These are phyloP conservation scores for Collybia nuda DNA, from an alignment of 768 basidiomycete genomes.

Conservation along the genomic window DNA sequence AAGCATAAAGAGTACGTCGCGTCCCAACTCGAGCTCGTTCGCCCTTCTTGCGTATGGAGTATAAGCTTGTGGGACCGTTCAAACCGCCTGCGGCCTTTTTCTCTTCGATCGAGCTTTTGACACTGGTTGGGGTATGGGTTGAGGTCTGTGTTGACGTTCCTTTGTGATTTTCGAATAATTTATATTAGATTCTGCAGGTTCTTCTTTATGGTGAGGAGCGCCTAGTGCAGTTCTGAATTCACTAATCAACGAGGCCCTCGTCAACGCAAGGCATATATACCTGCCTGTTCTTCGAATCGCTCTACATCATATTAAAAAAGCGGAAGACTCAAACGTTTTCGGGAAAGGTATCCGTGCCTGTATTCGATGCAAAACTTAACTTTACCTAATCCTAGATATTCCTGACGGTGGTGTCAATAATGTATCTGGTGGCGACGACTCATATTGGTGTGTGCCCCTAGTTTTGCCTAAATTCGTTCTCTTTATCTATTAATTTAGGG, in stretches of 20 bases:
- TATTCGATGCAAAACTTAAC: too few relatives aligned
- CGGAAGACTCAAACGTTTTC: conserved; percentile 5
- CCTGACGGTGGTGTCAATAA: conserved; percentile 16
- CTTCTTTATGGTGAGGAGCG: too few relatives aligned
- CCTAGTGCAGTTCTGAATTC: too few relatives aligned
- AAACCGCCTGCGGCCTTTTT: background rate
- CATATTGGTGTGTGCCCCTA: conserved; percentile 17
- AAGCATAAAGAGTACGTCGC: too few relatives aligned
- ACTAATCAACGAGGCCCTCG: too few relatives aligned
- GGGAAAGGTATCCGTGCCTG: conserved; percentile 6
- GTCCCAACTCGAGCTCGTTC: too few relatives aligned
- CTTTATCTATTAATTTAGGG: background rate
- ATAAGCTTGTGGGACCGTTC: too few relatives aligned
- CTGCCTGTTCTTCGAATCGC: conserved; percentile 16
- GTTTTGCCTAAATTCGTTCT: background rate
- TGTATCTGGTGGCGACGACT: conserved; percentile 22
- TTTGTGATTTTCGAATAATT: background rate
- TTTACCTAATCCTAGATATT: conserved; percentile 15
- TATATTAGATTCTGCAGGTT: too few relatives aligned
- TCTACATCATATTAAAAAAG: conserved; percentile 15
- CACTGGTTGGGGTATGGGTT: conserved; percentile 13
- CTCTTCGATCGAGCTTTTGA: conserved; percentile 7
- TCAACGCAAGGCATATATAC: conserved; percentile 13
- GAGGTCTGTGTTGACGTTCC: conserved; percentile 9
- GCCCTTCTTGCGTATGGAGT: too few relatives aligned